These are phyloP conservation scores for Diospyros kaki DNA, from an alignment of 148 eudicot genomes.

Conservation along the genomic window DNA sequence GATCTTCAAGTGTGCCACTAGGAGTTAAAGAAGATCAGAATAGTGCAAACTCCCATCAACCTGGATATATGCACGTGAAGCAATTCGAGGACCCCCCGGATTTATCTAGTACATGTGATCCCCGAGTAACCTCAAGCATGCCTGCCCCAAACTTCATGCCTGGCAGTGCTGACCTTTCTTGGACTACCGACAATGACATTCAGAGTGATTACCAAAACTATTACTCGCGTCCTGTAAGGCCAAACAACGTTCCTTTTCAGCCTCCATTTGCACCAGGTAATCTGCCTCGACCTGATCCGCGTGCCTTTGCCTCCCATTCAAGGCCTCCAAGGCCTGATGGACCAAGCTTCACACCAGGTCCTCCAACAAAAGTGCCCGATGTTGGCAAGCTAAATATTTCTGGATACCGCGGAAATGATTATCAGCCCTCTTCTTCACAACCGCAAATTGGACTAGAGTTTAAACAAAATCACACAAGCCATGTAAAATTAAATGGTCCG, in stretches of 20 bases:
- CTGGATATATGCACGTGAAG: conserved; percentile 27
- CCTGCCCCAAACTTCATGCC: conserved; percentile 33
- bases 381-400: conserved; percentile 45
- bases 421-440: conserved; percentile 26
- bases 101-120: conserved; percentile 32
- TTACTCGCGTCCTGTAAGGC: conserved; percentile 31
- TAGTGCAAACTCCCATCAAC: conserved; percentile 20
- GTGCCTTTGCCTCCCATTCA: conserved; percentile 27
- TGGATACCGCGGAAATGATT: conserved; percentile 36
- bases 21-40: conserved; percentile 36
- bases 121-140: conserved; percentile 31
- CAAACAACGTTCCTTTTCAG: conserved; percentile 23
- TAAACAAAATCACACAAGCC: conserved; percentile 30
- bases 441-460: conserved; percentile 34
- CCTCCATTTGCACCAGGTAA: conserved; percentile 36
- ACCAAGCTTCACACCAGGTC: conserved; percentile 30
- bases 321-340: conserved; percentile 37
- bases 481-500: conserved; percentile 27
- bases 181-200: conserved; percentile 25
- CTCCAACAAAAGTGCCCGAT: conserved; percentile 39
- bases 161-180: conserved; percentile 34
- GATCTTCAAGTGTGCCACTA: conserved; percentile 29
- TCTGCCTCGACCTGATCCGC: conserved; percentile 28
- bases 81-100: conserved; percentile 40
- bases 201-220: conserved; percentile 35